Percentiles rank a stretch among this genome's conserved stretches.
Conservation (phyloP, 495 filamentous ascomycete species). For the Aspergillus asperescens region DNA sequence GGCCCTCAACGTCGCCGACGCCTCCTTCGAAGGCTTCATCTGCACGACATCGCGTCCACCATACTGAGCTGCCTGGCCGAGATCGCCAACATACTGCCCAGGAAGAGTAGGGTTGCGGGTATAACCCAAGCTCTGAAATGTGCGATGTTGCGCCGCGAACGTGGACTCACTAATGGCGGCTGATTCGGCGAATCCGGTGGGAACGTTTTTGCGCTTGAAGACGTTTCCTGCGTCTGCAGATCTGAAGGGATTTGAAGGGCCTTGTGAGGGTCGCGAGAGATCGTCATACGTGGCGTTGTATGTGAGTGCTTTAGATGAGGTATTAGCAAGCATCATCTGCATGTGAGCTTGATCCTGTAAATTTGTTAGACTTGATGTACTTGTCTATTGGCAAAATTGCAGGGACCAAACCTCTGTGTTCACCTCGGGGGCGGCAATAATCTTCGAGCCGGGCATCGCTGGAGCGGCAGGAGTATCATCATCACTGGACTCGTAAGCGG, state of each 20-base stretch:
- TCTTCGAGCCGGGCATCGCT: conserved; percentile 32
- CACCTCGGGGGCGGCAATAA: conserved; percentile 54
- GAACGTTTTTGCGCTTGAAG: conserved; percentile 81
- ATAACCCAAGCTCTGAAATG: conserved; percentile 62
- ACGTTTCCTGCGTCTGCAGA: conserved; percentile 49
- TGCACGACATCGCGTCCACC: conserved; percentile 55
- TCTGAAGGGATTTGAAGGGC: conserved; percentile 79
- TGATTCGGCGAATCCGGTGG: conserved; percentile 85
- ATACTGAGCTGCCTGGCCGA: conserved; percentile 43
- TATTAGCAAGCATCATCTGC: conserved; percentile 53
- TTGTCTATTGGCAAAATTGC: neutral
- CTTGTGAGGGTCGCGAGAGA: conserved; percentile 61
- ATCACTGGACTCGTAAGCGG: conserved; percentile 50
- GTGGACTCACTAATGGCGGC: conserved; percentile 83
- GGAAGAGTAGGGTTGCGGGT: conserved; percentile 50
- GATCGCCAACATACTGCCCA: conserved; percentile 50
- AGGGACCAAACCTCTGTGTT: conserved; percentile 59
- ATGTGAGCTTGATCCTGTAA: conserved; percentile 52
- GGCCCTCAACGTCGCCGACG: conserved; percentile 56
- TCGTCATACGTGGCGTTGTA: conserved; percentile 68
- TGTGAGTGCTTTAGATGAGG: conserved; percentile 48
- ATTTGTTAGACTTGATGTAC: conserved; percentile 24
- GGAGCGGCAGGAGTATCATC: conserved; percentile 35
- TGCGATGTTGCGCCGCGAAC: conserved; percentile 76
- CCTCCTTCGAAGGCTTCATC: conserved; percentile 60